Evolutionary conservation across 2,329 filamentous ascomycete genomes (phyloP).

Genomic region (Talaromyces sp.): DNA sequence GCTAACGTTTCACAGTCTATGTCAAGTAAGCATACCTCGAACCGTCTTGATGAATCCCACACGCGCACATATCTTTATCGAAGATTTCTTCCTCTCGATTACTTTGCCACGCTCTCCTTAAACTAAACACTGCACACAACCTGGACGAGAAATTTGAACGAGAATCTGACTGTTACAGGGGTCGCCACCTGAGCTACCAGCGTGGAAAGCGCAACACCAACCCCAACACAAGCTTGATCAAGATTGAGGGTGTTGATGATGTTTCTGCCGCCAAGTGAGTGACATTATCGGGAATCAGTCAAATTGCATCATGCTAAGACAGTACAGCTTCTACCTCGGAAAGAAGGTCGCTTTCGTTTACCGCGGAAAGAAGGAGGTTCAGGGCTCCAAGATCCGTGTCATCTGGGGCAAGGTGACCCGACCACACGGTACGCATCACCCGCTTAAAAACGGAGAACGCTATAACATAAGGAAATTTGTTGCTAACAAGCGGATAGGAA

Average conservation of each 20-base stretch:
- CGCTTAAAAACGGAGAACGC: background rate
- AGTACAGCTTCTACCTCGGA: constrained; percentile 79
- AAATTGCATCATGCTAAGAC: background rate
- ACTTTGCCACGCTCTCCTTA: background rate
- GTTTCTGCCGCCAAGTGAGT: constrained; percentile 77
- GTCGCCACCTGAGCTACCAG: constrained; percentile 97
- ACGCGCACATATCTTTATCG: background rate
- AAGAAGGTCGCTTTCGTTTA: constrained; percentile 99
- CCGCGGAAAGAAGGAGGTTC: constrained; percentile 88
- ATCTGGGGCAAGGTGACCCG: constrained; percentile 99
- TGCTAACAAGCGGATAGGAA: constrained; percentile 56
- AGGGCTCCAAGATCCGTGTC: constrained; percentile 96
- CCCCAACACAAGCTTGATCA: constrained; percentile 86
- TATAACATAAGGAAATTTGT: background rate
- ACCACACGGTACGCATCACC: constrained; percentile 71
- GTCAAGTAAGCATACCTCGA: constrained; percentile 69
- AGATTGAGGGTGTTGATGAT: constrained; percentile 97
- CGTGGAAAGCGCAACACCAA: constrained; percentile 88
- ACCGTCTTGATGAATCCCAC: background rate
- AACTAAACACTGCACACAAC: background rate
- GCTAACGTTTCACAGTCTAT: constrained; percentile 62
- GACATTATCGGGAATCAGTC: background rate
- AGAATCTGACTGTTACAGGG: constrained; percentile 57
- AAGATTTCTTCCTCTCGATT: background rate
- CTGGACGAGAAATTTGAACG: background rate